These are phyloP conservation scores for Periconia sp. DNA, from an alignment of 2,329 filamentous ascomycete species.

Conservation along the genomic window DNA sequence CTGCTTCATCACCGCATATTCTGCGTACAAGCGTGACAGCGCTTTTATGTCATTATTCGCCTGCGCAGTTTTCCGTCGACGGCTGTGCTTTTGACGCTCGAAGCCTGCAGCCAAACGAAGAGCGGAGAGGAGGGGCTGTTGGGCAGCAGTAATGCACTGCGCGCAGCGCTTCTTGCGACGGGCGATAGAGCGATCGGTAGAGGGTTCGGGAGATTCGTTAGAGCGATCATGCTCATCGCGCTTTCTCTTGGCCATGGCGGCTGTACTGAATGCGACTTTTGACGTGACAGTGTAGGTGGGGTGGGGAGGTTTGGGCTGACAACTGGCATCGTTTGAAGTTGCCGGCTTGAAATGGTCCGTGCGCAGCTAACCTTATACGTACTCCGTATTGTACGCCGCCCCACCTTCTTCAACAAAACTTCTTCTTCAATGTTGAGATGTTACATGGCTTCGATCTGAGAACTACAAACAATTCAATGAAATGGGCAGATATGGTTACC, in stretches of 20 bases:
- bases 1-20: conserved; percentile 64
- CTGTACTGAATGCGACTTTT: background rate
- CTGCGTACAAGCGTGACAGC: conserved; percentile 66
- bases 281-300: too few relatives aligned
- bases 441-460: too few relatives aligned
- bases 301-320: too few relatives aligned
- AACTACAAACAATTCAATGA: too few relatives aligned
- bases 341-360: too few relatives aligned
- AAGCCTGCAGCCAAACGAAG: conserved; percentile 77
- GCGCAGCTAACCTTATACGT: too few relatives aligned
- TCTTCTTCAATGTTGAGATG: too few relatives aligned
- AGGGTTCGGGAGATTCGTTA: conserved; percentile 1
- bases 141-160: conserved; percentile 58
- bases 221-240: conserved; percentile 19
- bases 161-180: conserved; percentile 31
- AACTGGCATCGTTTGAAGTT: too few relatives aligned
- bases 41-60: conserved; percentile 54
- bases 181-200: conserved; percentile 12
- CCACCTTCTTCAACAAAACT: too few relatives aligned
- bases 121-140: conserved; percentile 65
- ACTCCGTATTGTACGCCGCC: too few relatives aligned
- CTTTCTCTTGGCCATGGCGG: conserved; percentile 44
- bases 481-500: too few relatives aligned
- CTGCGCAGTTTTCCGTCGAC: conserved; percentile 64
- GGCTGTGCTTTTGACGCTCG: conserved; percentile 75